These are phyloP conservation scores for Blastobotrys malaysiensis DNA, from an alignment of 1,139 yeast species.

Conservation along the genomic window DNA sequence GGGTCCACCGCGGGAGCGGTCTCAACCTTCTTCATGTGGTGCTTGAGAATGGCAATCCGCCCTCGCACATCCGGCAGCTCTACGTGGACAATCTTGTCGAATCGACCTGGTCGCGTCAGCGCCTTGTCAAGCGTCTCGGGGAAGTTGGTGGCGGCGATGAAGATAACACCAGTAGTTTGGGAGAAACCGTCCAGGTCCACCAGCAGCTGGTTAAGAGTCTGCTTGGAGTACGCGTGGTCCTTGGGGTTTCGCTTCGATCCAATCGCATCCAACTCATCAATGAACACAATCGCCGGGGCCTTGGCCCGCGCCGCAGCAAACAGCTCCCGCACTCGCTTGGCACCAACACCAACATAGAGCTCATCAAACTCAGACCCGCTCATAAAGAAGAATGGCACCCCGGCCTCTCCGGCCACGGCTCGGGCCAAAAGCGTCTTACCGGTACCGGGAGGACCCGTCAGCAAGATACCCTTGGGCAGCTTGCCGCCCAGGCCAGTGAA, in stretches of 20 bases:
- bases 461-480: constrained; percentile 90
- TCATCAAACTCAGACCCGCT: constrained; percentile 98
- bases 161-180: constrained; percentile 86
- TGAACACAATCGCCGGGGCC: constrained; percentile 94
- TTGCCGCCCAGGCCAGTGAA: constrained; percentile 97
- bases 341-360: constrained; percentile 97
- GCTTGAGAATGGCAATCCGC: constrained; percentile 84
- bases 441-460: constrained; percentile 99
- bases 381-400: constrained; percentile 97
- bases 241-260: constrained; percentile 97
- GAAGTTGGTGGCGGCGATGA: constrained; percentile 97
- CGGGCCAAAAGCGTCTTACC: constrained; percentile 96
- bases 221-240: constrained; percentile 97
- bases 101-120: constrained; percentile 95
- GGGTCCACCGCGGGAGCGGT: constrained; percentile 82
- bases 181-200: constrained; percentile 97
- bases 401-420: constrained; percentile 99
- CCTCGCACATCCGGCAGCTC: constrained; percentile 98
- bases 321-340: constrained; percentile 91
- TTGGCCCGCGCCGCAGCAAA: constrained; percentile 90
- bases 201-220: constrained; percentile 88
- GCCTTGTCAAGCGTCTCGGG: constrained; percentile 97
- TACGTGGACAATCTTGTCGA: constrained; percentile 92
- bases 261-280: constrained; percentile 96
- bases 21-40: constrained; percentile 89